phyloP scores from a whole-genome alignment of 2,329 filamentous ascomycete genomes.

The Aspergillus nomiae region DNA sequence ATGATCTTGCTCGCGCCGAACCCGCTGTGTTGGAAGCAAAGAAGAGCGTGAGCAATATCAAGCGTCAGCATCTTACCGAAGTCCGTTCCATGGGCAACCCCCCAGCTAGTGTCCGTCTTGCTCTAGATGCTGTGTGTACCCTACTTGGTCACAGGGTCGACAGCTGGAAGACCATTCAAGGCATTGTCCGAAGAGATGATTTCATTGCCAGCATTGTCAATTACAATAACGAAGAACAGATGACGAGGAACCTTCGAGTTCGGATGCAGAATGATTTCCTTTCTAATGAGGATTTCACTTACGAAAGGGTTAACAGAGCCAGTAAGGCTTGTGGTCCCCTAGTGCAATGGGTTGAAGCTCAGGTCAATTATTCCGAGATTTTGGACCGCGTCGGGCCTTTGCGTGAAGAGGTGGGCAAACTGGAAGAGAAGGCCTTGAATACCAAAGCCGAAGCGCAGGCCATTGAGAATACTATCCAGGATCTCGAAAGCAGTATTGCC shows the following conservation, averaged over 20 bases:
- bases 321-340: slow-evolving; percentile 96
- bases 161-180: slow-evolving; percentile 90
- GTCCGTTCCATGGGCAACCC: slow-evolving; percentile 96
- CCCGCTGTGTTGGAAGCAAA: slow-evolving; percentile 91
- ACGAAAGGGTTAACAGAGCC: slow-evolving; percentile 92
- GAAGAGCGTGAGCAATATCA: slow-evolving; percentile 97
- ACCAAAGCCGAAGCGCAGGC: slow-evolving; percentile 93
- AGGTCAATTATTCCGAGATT: slow-evolving; percentile 98
- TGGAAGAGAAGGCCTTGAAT: slow-evolving; percentile 85
- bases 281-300: slow-evolving; percentile 92
- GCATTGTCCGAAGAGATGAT: slow-evolving; percentile 85
- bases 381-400: slow-evolving; percentile 90
- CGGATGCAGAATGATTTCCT: slow-evolving; percentile 95
- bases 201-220: slow-evolving; percentile 98
- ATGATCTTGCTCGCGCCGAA: slow-evolving; percentile 86
- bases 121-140: slow-evolving; percentile 94
- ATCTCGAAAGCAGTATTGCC: slow-evolving; percentile 85
- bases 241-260: slow-evolving; percentile 78
- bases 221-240: slow-evolving; percentile 92
- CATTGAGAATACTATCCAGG: slow-evolving; percentile 81
- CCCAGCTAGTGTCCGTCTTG: slow-evolving; percentile 84
- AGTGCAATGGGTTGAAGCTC: slow-evolving; percentile 94
- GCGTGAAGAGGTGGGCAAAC: slow-evolving; percentile 80
- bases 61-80: slow-evolving; percentile 94
- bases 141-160: slow-evolving; percentile 86